Evolutionary conservation across 371 early-diverging fungal genomes (phyloP).

Genomic region (Mortierella sp.): DNA sequence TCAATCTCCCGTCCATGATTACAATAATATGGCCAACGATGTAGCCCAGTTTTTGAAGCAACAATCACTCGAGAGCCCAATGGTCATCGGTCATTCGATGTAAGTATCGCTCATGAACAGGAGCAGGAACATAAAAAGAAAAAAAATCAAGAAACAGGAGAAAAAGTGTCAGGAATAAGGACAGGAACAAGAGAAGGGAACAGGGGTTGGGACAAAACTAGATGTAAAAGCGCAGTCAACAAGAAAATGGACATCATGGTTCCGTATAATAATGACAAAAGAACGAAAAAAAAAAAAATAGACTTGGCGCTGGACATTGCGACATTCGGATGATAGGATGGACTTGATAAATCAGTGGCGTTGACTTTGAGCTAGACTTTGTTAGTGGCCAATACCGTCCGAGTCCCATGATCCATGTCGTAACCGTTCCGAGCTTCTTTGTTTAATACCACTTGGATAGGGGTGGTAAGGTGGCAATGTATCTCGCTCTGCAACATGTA

Average conservation of each 20-base stretch:
- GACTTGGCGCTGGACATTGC: neutral
- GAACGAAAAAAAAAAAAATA: too few relatives aligned
- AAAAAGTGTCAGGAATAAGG: neutral
- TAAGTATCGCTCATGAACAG: constrained; percentile 25
- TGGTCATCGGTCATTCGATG: constrained; percentile 93
- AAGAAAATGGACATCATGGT: neutral
- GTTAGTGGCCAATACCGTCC: too few relatives aligned
- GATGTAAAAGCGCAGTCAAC: too few relatives aligned
- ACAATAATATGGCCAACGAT: constrained; percentile 83
- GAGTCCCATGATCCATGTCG: neutral
- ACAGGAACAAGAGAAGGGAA: neutral
- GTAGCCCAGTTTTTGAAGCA: constrained; percentile 69
- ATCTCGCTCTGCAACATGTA: constrained; percentile 70
- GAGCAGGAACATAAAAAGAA: neutral
- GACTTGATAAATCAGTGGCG: too few relatives aligned
- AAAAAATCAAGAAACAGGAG: neutral
- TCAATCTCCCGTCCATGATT: constrained; percentile 75
- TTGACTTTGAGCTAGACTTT: neutral
- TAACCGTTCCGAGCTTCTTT: neutral
- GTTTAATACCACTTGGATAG: constrained; percentile 38
- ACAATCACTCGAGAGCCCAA: constrained; percentile 61
- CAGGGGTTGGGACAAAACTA: neutral
- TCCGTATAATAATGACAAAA: too few relatives aligned
- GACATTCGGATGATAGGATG: too few relatives aligned
- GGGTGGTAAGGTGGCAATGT: constrained; percentile 95